Percentiles rank a stretch among this genome's conserved stretches.
Evolutionary conservation across 1,139 yeast species (phyloP).

Genomic region (Sugiyamaella grinbergsii): DNA sequence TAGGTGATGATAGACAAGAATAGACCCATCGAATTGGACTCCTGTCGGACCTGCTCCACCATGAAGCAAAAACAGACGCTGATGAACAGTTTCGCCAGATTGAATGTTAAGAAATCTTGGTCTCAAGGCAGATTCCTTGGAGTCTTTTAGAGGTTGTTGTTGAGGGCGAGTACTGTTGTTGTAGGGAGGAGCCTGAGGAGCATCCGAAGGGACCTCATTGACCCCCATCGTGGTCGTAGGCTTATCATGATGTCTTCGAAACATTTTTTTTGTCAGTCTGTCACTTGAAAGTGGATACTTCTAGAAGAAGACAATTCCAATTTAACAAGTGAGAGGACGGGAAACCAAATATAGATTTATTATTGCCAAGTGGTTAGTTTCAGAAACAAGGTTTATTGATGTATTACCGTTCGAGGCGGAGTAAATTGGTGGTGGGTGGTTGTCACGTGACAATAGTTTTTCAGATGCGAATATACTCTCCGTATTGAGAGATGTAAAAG

Average conservation of each 20-base stretch:
- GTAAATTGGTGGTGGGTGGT: too few relatives aligned
- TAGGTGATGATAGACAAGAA: constrained; percentile 50
- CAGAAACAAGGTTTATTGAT: constrained; percentile 6
- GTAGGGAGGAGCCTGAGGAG: constrained; percentile 5
- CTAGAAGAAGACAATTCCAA: background rate
- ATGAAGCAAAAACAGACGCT: constrained; percentile 39
- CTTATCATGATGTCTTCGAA: constrained; percentile 5
- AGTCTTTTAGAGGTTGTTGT: background rate
- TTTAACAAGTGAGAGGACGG: background rate
- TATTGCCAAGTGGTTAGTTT: background rate
- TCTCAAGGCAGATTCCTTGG: background rate
- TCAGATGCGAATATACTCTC: too few relatives aligned
- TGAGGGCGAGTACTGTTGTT: constrained; percentile 15
- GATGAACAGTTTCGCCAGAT: constrained; percentile 33
- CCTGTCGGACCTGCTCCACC: constrained; percentile 40
- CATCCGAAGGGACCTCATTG: background rate
- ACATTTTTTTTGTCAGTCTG: constrained; percentile 10
- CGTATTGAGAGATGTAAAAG: too few relatives aligned
- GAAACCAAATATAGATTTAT: too few relatives aligned
- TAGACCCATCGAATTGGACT: constrained; percentile 35
- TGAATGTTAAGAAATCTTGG: constrained; percentile 21
- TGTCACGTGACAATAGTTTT: too few relatives aligned
- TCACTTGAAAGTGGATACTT: too few relatives aligned
- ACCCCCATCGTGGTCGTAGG: constrained; percentile 1
- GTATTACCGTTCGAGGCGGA: constrained; percentile 8